Conservation (phyloP, 176 grass and related monocot species). For the Juncus inflexus region DNA sequence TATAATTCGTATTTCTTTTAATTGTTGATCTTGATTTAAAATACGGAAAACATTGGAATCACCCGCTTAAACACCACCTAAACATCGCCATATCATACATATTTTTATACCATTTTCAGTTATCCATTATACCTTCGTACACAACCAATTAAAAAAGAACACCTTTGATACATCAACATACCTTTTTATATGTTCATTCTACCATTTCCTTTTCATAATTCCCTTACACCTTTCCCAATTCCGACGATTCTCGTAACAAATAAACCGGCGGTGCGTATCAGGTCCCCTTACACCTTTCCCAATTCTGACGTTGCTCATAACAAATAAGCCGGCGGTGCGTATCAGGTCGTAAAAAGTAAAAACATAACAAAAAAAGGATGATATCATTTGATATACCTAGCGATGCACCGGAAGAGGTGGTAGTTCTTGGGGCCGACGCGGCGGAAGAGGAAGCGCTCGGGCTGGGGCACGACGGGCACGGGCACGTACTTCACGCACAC, state of each 20-base stretch:
- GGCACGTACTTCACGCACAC: slow-evolving; percentile 98
- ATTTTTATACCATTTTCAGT: too few relatives aligned
- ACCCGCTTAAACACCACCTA: too few relatives aligned
- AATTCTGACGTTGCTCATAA: not conserved
- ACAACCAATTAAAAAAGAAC: too few relatives aligned
- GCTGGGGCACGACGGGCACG: slow-evolving; percentile 89
- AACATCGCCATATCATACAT: too few relatives aligned
- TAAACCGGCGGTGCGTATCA: too few relatives aligned
- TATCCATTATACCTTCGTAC: too few relatives aligned
- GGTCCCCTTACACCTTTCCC: not conserved
- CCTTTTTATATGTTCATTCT: not conserved
- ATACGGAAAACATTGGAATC: too few relatives aligned
- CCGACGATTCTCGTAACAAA: too few relatives aligned
- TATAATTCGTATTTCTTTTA: too few relatives aligned
- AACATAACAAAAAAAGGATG: not conserved
- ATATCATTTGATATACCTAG: slow-evolving; percentile 42
- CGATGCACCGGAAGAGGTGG: slow-evolving; percentile 96
- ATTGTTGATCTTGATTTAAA: too few relatives aligned
- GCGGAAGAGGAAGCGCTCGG: slow-evolving; percentile 92
- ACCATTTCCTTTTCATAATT: not conserved
- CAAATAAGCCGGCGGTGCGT: too few relatives aligned
- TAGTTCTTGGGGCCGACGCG: slow-evolving; percentile 87
- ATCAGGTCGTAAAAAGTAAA: too few relatives aligned
- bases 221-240: not conserved
- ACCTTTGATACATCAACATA: not conserved